Evolutionary conservation across 352 stramenopile species (phyloP), one percentile per base, ranked within the genome.

Genomic region (Globisporangium nagaii): DNA sequence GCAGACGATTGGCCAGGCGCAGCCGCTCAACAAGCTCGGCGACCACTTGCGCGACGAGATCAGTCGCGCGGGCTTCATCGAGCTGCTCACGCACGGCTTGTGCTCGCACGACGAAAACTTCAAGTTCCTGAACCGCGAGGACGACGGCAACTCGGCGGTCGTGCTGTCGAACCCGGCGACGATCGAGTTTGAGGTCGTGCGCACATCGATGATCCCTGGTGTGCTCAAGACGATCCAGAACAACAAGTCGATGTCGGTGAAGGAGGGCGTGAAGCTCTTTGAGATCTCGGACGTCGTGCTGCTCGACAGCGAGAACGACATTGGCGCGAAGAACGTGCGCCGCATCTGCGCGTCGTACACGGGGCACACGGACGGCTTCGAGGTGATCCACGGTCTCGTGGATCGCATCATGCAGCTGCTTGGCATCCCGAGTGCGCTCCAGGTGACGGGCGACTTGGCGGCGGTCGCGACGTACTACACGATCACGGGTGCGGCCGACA

Each of bases 241-340:
- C 83, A 99, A 99, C 81, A 98, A 98, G 75, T 85, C 77, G 25
- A 90, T 96, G 70, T 95, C 88, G 51, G 96, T 99, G 59, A 98
- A 97, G 53, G 85, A 97, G 22, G 97, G 97, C 2, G 86, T 99
- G 44, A 98, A 98, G 71, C 79, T 99, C 30, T 99, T 99, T 72
- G 97, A 99, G 76, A 87, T 99, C 52, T 98, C 89, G 62, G 98
- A 99, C 69, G 97, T 99, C 2, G 96, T 99, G n/a, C 47, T 99
- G 19, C 79, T 96, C 17, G 96, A 99, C 72, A 62, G 85, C 47
- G 71, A 87, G 37, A 86, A 89, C 25, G 90, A 96, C 59, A 93
- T 98, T 8, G 97, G 97, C 46, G 96, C 97, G 19, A 90, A 89
- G 55, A 99, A 99, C 76, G 79, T 94, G 53, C 83, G 98, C 47